phyloP scores from a whole-genome alignment of 2,329 filamentous ascomycete species.

The Stagonosporopsis chrysanthemi region DNA sequence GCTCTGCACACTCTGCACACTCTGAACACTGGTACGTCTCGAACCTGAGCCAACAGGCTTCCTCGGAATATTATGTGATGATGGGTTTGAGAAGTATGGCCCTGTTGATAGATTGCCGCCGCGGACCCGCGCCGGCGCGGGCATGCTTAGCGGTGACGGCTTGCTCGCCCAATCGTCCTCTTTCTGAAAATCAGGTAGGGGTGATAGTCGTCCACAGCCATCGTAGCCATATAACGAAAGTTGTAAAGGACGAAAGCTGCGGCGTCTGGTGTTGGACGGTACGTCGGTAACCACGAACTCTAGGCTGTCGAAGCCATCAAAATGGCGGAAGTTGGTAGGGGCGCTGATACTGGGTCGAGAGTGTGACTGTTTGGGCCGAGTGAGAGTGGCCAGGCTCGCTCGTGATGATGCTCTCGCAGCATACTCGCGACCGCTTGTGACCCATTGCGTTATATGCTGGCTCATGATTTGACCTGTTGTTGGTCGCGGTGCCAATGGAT shows the following conservation, averaged over 20 bases:
- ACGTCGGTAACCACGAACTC: conserved; percentile 46
- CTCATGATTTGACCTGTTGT: conserved; percentile 47
- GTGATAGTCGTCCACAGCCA: conserved; percentile 43
- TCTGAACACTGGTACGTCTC: conserved; percentile 38
- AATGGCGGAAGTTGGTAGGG: conserved; percentile 49
- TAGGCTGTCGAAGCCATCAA: conserved; percentile 41
- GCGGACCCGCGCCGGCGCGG: conserved; percentile 45
- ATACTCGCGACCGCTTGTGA: conserved; percentile 43
- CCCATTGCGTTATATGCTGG: conserved; percentile 49
- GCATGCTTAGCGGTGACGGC: conserved; percentile 39
- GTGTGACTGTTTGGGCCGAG: conserved; percentile 42
- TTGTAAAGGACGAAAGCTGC: conserved; percentile 50
- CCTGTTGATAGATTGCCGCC: conserved; percentile 39
- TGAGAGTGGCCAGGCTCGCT: conserved; percentile 42
- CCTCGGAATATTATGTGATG: conserved; percentile 41
- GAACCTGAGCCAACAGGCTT: conserved; percentile 45
- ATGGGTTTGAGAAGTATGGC: conserved; percentile 38
- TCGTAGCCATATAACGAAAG: conserved; percentile 50
- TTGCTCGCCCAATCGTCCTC: conserved; percentile 37
- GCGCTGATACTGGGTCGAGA: conserved; percentile 47
- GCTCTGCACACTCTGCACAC: conserved; percentile 36
- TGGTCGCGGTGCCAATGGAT: conserved; percentile 33
- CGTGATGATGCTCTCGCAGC: conserved; percentile 47
- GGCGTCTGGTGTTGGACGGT: conserved; percentile 40
- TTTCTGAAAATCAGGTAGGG: conserved; percentile 49